A percentile compares a stretch with the other conserved stretches of the same genome.
phyloP scores from a whole-genome alignment of 371 early-diverging fungal species.

The Phascolomyces articulosus region DNA sequence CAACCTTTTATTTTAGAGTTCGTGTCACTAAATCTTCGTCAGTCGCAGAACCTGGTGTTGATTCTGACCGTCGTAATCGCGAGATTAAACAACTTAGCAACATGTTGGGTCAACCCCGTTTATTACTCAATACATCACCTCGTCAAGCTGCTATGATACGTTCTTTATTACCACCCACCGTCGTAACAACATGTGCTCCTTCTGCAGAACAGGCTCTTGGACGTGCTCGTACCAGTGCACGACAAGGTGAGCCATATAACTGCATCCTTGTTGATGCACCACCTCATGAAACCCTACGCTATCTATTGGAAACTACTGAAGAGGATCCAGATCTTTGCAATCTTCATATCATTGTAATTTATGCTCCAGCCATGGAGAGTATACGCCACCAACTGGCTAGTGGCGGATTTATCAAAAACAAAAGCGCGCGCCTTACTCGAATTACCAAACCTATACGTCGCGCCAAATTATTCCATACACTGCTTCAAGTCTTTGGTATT shows the following conservation, averaged over 20 bases:
- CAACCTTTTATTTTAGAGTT: slow-evolving; percentile 55
- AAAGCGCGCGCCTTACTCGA: slow-evolving; percentile 35
- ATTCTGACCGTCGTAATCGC: slow-evolving; percentile 25
- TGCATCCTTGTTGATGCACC: slow-evolving; percentile 40
- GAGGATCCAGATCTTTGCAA: slow-evolving; percentile 13
- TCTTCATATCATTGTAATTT: slow-evolving; percentile 29
- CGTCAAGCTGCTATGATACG: slow-evolving; percentile 32
- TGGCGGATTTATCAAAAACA: slow-evolving; percentile 5
- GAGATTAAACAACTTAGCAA: slow-evolving; percentile 23
- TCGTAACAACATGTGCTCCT: slow-evolving; percentile 15
- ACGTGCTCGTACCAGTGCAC: background rate
- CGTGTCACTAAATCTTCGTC: slow-evolving; percentile 39
- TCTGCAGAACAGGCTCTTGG: slow-evolving; percentile 20
- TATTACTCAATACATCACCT: slow-evolving; percentile 31
- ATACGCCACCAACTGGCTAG: slow-evolving; percentile 27
- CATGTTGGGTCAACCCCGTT: slow-evolving; percentile 34
- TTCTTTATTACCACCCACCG: slow-evolving; percentile 26
- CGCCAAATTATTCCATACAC: slow-evolving; percentile 42
- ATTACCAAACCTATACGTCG: slow-evolving; percentile 60
- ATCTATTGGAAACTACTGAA: slow-evolving; percentile 22
- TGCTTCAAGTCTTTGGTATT: slow-evolving; percentile 16
- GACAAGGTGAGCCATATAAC: slow-evolving; percentile 20
- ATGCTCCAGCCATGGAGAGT: slow-evolving; percentile 39
- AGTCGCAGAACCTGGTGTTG: slow-evolving; percentile 28
- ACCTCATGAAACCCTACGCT: slow-evolving; percentile 17